phyloP scores from a whole-genome alignment of 345 rosid genomes.

The Abelmoschus esculentus region DNA sequence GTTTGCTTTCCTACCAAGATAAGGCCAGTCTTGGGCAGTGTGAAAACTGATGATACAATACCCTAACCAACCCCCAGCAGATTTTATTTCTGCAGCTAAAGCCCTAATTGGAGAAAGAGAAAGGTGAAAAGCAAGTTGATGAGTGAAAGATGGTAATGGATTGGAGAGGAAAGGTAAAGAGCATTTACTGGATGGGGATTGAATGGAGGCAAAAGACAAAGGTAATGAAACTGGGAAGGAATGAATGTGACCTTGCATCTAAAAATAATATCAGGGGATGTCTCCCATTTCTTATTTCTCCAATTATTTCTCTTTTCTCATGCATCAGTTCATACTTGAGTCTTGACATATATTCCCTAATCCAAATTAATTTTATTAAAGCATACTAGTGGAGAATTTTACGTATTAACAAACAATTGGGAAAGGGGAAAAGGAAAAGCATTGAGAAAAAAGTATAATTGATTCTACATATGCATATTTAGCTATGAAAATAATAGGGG shows the following conservation, averaged over 20 bases:
- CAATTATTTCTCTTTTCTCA: conserved; percentile 16
- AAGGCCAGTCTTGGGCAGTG: conserved; percentile 14
- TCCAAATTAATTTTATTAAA: conserved; percentile 11
- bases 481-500: not conserved
- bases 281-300: conserved; percentile 21
- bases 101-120: conserved; percentile 31
- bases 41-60: too few relatives aligned
- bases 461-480: not conserved
- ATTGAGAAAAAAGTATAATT: too few relatives aligned
- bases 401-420: conserved; percentile 9
- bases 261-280: conserved; percentile 43
- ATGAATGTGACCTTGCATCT: conserved; percentile 68
- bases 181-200: conserved; percentile 40
- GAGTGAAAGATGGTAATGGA: not conserved
- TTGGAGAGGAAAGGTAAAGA: conserved; percentile 27
- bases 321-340: conserved; percentile 24
- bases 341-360: conserved; percentile 30
- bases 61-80: too few relatives aligned
- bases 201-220: conserved; percentile 57
- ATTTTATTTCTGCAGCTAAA: not conserved
- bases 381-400: conserved; percentile 19
- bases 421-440: not conserved
- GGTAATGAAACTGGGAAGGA: conserved; percentile 37
- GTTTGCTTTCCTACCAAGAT: conserved; percentile 10
- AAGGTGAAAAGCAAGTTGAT: not conserved